Evolutionary conservation across 257 asterid species (phyloP).

Genomic region (Solanum tarijense): DNA sequence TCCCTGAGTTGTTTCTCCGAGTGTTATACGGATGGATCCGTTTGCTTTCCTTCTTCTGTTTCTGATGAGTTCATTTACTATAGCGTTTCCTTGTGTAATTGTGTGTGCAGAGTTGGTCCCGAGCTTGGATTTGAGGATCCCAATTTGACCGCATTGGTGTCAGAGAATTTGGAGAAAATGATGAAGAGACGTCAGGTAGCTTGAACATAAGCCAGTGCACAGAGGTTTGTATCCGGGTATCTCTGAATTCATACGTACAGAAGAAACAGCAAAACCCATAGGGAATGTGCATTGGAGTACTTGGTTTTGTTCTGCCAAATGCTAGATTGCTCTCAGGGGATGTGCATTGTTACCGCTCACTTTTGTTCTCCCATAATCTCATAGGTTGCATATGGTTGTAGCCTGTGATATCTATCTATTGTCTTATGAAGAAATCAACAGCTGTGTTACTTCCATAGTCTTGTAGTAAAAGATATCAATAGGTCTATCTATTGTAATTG

Average conservation of each 20-base stretch:
- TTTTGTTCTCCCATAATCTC: too few relatives aligned
- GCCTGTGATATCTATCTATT: too few relatives aligned
- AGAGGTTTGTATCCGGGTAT: neutral
- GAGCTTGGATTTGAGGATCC: constrained; percentile 90
- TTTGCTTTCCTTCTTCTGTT: neutral
- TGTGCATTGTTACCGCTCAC: too few relatives aligned
- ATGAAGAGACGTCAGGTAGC: constrained; percentile 56
- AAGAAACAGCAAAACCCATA: neutral
- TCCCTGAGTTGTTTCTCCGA: neutral
- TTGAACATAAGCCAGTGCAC: constrained; percentile 29
- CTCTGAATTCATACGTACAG: neutral
- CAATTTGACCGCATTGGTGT: constrained; percentile 58
- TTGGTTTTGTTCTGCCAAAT: too few relatives aligned
- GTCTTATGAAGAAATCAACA: too few relatives aligned
- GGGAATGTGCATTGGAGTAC: too few relatives aligned
- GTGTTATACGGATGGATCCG: neutral
- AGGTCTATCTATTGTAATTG: too few relatives aligned
- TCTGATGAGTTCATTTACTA: neutral
- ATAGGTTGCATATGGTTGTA: too few relatives aligned
- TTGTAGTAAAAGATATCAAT: too few relatives aligned
- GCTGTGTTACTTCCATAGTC: too few relatives aligned
- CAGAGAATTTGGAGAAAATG: constrained; percentile 72
- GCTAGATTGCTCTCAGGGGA: too few relatives aligned
- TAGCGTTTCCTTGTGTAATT: neutral
- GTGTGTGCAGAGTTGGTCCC: constrained; percentile 53